These are phyloP conservation scores for Chaetomium sp. DNA, from an alignment of 2,329 filamentous ascomycete genomes.

Conservation along the genomic window DNA sequence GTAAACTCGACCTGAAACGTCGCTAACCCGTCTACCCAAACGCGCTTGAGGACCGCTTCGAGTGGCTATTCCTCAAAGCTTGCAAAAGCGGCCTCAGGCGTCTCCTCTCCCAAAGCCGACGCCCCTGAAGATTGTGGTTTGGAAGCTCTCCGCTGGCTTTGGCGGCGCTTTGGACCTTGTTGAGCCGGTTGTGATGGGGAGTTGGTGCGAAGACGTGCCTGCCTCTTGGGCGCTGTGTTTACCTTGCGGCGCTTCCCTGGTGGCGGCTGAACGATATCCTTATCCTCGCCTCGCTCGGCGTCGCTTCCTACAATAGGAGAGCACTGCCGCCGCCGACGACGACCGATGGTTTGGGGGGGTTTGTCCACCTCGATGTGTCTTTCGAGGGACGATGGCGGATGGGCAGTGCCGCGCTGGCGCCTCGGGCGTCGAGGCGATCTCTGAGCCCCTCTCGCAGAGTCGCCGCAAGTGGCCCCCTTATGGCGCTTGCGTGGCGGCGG, in stretches of 20 bases:
- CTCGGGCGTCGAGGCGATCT: too few species aligned
- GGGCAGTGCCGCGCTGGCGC: too few species aligned
- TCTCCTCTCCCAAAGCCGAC: conserved; percentile 18
- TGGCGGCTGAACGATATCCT: conserved; percentile 21
- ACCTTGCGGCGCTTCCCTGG: conserved; percentile 27
- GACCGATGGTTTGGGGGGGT: conserved; percentile 15
- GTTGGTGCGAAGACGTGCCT: conserved; percentile 20
- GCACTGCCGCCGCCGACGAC: conserved; percentile 15
- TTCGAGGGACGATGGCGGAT: too few species aligned
- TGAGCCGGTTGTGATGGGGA: conserved; percentile 14
- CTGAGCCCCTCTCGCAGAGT: too few species aligned
- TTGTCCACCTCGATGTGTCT: too few species aligned
- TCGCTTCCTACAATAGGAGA: conserved; percentile 20
- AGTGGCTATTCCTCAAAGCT: too few species aligned
- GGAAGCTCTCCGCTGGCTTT: conserved; percentile 16
- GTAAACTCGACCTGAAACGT: too few species aligned
- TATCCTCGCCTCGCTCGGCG: conserved; percentile 22
- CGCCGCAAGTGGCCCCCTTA: too few species aligned
- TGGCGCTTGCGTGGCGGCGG: too few species aligned
- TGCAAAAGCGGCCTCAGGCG: too few species aligned
- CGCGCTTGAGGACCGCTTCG: too few species aligned
- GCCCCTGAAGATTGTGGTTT: conserved; percentile 8
- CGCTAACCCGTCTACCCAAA: too few species aligned
- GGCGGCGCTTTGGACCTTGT: conserved; percentile 11
- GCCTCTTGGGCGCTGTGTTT: conserved; percentile 21